Base-by-base conservation (phyloP, 129 eudicot species). In the Chrysanthemum makinoi region DNA sequence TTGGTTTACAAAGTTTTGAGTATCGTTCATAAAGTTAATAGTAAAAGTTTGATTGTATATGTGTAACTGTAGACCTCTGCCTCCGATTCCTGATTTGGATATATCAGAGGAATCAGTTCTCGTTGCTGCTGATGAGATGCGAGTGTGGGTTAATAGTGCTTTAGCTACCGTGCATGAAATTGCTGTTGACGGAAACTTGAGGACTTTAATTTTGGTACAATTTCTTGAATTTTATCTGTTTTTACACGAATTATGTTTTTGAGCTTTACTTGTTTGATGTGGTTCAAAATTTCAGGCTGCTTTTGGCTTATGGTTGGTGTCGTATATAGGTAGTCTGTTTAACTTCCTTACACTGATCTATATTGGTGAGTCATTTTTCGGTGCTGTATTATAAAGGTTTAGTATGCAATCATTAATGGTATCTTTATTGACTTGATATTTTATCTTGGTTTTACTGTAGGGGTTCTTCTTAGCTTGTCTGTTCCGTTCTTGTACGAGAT, bases 51-150 rank as follows among this genome's bases (percentile, higher is more conserved):
- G 51, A 43, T 35, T 53, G 15, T 67, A 18, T 63, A 30, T 75
- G 48, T 15, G 13, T 80, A 66, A 65, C 16, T 79, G 59, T 67
- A 90, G 97, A 80, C 98, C 98, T 75, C 78, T 84, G 66, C 98
- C 98, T 57, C 98, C 97, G 9, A 66, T 89, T 47, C 98, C 98
- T 72, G 86, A 94, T 74, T 72, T 94, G 78, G 89, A 90, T 28
- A 68, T 94, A 30, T 77, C 91, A 2, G 98, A 94, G 72, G 92
- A 87, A 74, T 64, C 78, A 13, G 73, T 87, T 54, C 75, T 83
- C 20, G 62, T 69, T 48, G 87, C 79, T 58, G 96, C 91, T 72
- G 89, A 90, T 75, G 93, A 73, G 73, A 52, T 75, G 65, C 65
- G 90, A 65, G 78, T 79, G 13, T 80, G 88, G 86, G 72, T 84